phyloP scores from a whole-genome alignment of 2,329 filamentous ascomycete genomes.

The Colletotrichum sp. region DNA sequence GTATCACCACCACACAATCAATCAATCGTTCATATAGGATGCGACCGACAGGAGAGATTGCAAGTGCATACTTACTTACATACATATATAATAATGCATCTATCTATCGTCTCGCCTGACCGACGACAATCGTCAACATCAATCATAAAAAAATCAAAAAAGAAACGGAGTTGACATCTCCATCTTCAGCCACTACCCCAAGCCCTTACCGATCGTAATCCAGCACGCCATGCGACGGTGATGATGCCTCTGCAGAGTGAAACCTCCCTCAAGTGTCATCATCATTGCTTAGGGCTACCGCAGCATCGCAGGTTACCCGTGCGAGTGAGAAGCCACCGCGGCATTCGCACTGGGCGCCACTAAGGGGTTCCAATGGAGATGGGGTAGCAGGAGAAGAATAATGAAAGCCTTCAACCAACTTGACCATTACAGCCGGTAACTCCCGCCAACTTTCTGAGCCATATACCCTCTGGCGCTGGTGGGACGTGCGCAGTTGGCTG shows the following conservation, averaged over 20 bases:
- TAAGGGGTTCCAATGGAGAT: conserved; percentile 60
- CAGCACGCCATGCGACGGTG: conserved; percentile 74
- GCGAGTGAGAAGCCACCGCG: conserved; percentile 70
- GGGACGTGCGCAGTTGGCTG: not conserved
- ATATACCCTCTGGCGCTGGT: not conserved
- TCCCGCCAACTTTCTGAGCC: rapidly evolving
- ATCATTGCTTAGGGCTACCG: conserved; percentile 70
- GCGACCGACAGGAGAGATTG: too few relatives aligned
- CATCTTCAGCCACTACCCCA: conserved; percentile 62
- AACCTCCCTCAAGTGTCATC: conserved; percentile 72
- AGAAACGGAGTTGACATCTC: conserved; percentile 54
- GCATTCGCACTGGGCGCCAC: conserved; percentile 73
- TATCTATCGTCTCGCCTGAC: too few relatives aligned
- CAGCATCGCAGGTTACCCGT: conserved; percentile 71
- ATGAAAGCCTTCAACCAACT: conserved; percentile 60
- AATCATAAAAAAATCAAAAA: conserved; percentile 33
- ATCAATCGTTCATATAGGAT: not conserved
- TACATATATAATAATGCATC: too few relatives aligned
- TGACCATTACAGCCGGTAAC: conserved; percentile 66
- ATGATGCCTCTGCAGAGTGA: conserved; percentile 76
- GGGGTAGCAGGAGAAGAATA: conserved; percentile 54
- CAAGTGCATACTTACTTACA: too few relatives aligned
- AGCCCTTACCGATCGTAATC: conserved; percentile 68
- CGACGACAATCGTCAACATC: too few relatives aligned
- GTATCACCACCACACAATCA: not conserved